Base-by-base conservation (phyloP, 2,329 filamentous ascomycete species). In the Paraphoma chrysanthemicola region DNA sequence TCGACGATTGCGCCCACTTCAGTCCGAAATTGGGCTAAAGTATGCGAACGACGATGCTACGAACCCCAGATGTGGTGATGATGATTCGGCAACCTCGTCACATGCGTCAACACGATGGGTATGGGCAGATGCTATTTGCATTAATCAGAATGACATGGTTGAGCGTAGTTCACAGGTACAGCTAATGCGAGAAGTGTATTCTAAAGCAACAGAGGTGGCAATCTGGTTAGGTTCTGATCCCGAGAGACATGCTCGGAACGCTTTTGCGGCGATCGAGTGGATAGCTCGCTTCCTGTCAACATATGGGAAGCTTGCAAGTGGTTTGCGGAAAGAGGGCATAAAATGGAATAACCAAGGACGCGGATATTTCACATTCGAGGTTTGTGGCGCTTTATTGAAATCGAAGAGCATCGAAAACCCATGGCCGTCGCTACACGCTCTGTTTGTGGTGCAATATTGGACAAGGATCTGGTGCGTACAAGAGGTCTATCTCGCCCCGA, bases 61-160 rank as follows among this genome's bases (percentile, higher is more conserved):
- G 33, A 36, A 6, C 33, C 14, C 33, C 2, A 10, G 14, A 36
- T 36, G 3, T 36, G 33, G 14, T 10, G 14, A n/a, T 31, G 6
- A 48, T 14, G 8, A 11, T 8, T n/a, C 16, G 39, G 12, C 39
- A n/a, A n/a, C 16, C 39, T n/a, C n/a, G 11, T 17, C 14, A n/a
- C 11, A 11, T n/a, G 10, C 6, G 16, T n/a, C 23, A 36, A 14
- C 33, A 14, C 9, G 10, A 10, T 36, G 33, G 33, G 33, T 48
- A 8, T 48, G 46, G 46, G 33, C 33, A 5, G 46, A 48, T 36
- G 46, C 46, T 4, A 39, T 48, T 5, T 48, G 46, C 30, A 48
- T 48, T 23, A 48, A 48, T 39, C 46, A 48, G 18, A 8, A 39
- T n/a, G 46, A 48, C 18, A 28, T 42, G 3, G n/a, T 12, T 2